A percentile compares a stretch with the other conserved stretches of the same genome.
Conservation (phyloP, 2,329 filamentous ascomycete species). For the Colletotrichum sublineola region DNA sequence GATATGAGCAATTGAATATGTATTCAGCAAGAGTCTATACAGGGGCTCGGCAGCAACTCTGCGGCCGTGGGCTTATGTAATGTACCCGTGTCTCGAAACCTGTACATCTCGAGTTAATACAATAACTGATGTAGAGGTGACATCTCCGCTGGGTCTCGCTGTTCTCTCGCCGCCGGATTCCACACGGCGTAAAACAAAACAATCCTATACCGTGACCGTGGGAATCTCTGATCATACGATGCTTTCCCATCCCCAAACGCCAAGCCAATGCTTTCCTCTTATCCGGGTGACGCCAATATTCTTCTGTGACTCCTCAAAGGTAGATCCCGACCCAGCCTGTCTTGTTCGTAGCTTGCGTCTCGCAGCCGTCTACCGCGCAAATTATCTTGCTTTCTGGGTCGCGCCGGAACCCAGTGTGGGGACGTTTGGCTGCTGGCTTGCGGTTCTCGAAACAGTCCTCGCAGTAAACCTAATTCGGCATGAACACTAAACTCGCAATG, state of each 20-base stretch:
- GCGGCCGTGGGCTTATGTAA: slow-evolving; percentile 3
- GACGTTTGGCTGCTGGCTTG: slow-evolving; percentile 54
- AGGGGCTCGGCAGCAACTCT: background rate
- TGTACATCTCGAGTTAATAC: slow-evolving; percentile 8
- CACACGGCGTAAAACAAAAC: slow-evolving; percentile 12
- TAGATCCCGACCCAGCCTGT: slow-evolving; percentile 73
- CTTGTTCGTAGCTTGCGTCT: slow-evolving; percentile 66
- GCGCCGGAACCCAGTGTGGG: slow-evolving; percentile 38
- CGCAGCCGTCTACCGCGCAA: slow-evolving; percentile 71
- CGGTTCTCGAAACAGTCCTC: slow-evolving; percentile 72
- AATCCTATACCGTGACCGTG: slow-evolving; percentile 37
- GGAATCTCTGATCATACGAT: slow-evolving; percentile 29
- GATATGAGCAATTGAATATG: background rate
- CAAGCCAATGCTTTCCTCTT: slow-evolving; percentile 37
- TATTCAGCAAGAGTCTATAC: slow-evolving; percentile 9
- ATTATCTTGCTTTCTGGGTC: slow-evolving; percentile 51
- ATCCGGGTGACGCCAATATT: slow-evolving; percentile 33
- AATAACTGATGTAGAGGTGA: background rate
- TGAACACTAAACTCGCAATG: slow-evolving; percentile 49
- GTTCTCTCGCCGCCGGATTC: background rate
- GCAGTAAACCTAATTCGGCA: slow-evolving; percentile 69
- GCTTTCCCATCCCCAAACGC: slow-evolving; percentile 38
- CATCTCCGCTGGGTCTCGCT: slow-evolving; percentile 3
- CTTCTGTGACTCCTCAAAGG: slow-evolving; percentile 51
- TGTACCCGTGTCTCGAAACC: slow-evolving; percentile 4